Evolutionary conservation across 1,139 yeast genomes (phyloP).

Genomic region (Suhomyces wounanorum): DNA sequence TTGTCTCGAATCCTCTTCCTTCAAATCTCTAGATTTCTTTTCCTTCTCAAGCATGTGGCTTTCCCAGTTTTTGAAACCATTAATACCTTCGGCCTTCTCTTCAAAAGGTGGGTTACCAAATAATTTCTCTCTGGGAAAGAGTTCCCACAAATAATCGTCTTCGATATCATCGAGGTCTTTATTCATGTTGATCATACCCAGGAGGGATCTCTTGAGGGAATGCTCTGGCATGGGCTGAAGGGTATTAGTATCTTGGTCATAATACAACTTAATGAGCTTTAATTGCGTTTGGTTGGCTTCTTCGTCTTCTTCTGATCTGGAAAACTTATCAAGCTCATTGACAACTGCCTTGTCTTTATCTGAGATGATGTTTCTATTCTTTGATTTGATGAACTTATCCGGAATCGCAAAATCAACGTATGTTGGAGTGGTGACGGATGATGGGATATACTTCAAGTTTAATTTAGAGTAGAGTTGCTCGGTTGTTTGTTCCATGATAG

Average conservation of each 20-base stretch:
- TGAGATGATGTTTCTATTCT: slow-evolving; percentile 24
- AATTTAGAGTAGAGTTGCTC: slow-evolving; percentile 22
- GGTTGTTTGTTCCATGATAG: slow-evolving; percentile 19
- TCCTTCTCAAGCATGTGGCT: slow-evolving; percentile 24
- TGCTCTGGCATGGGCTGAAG: slow-evolving; percentile 38
- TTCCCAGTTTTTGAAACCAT: slow-evolving; percentile 45
- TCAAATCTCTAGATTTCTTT: slow-evolving; percentile 20
- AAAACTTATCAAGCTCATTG: slow-evolving; percentile 29
- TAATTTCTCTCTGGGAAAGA: slow-evolving; percentile 37
- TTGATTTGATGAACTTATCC: slow-evolving; percentile 29
- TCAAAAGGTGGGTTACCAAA: slow-evolving; percentile 45
- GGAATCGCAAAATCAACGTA: slow-evolving; percentile 37
- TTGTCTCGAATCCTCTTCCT: slow-evolving; percentile 23
- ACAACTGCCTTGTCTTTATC: slow-evolving; percentile 30
- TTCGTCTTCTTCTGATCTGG: slow-evolving; percentile 29
- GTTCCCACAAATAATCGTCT: slow-evolving; percentile 45
- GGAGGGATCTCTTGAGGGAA: slow-evolving; percentile 40
- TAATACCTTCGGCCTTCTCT: slow-evolving; percentile 18
- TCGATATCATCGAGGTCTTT: slow-evolving; percentile 38
- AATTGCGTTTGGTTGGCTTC: slow-evolving; percentile 28
- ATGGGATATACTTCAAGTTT: slow-evolving; percentile 4
- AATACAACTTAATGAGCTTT: slow-evolving; percentile 31
- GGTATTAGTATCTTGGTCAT: slow-evolving; percentile 31
- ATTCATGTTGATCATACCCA: slow-evolving; percentile 44
- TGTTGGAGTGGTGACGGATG: neutral